Evolutionary conservation across 2,329 filamentous ascomycete species (phyloP).

Genomic region (Aspergillus sp.): DNA sequence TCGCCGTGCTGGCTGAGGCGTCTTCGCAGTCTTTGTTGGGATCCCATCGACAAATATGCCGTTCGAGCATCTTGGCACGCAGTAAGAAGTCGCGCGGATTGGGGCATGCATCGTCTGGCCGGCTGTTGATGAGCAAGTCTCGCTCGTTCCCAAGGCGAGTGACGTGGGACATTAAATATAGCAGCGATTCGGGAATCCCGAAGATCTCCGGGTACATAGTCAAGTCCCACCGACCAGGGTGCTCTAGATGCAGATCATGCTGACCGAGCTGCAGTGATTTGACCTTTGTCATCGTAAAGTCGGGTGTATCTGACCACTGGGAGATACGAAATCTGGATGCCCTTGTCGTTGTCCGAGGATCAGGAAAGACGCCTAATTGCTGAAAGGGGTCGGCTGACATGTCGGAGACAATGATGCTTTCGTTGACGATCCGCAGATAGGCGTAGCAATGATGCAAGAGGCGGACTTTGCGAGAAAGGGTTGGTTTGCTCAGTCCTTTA

Average conservation of each 20-base stretch:
- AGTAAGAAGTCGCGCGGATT: conserved; percentile 9
- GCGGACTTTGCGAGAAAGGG: conserved; percentile 38
- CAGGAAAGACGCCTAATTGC: neutral
- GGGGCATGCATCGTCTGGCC: conserved; percentile 12
- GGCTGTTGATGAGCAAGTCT: conserved; percentile 12
- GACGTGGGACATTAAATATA: conserved; percentile 42
- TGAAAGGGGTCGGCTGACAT: neutral
- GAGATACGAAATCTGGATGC: neutral
- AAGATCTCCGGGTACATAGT: conserved; percentile 48
- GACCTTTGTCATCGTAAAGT: conserved; percentile 30
- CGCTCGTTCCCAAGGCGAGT: conserved; percentile 46
- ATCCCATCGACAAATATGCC: neutral
- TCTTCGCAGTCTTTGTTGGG: conserved; percentile 4
- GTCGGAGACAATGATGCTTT: conserved; percentile 28
- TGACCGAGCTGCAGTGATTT: conserved; percentile 24
- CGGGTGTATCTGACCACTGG: neutral
- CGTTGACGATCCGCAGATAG: conserved; percentile 45
- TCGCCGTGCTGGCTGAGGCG: conserved; percentile 22
- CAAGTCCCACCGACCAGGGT: conserved; percentile 38
- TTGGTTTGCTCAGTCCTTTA: conserved; percentile 27
- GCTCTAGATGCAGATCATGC: conserved; percentile 44
- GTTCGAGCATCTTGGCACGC: neutral
- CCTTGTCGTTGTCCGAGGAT: conserved; percentile 25
- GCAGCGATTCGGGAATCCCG: conserved; percentile 42
- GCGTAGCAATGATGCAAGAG: conserved; percentile 50